Evolutionary conservation across 495 filamentous ascomycete species (phyloP).

Genomic region (Bacidia gigantensis): DNA sequence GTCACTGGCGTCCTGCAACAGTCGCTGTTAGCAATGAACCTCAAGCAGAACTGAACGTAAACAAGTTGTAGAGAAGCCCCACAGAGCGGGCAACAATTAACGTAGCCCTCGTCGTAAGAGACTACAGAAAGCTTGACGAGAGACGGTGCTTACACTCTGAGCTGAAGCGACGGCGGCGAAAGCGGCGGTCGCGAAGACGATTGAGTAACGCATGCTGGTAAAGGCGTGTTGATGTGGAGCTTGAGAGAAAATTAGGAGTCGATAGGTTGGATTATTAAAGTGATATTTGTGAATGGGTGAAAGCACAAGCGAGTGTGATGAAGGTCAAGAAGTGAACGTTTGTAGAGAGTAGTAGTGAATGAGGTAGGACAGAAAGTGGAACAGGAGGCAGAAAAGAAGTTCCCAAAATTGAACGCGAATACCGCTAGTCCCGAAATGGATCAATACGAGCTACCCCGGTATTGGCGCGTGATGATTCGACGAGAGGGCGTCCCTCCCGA

Average conservation of each 20-base stretch:
- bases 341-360: neutral
- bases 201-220: constrained; percentile 9
- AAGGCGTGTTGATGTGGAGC: neutral
- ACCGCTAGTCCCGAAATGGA: neutral
- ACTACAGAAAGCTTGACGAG: neutral
- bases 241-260: neutral
- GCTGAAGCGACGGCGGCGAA: constrained; percentile 5
- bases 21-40: neutral
- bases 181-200: constrained; percentile 5
- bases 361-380: no score
- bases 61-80: no score
- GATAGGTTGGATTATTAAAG: neutral
- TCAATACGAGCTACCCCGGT: neutral
- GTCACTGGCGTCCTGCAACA: neutral
- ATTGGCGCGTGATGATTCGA: neutral
- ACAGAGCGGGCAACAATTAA: neutral
- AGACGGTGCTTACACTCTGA: neutral
- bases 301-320: constrained; percentile 3
- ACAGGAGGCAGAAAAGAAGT: neutral
- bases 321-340: neutral
- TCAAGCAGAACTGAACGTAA: no score
- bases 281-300: neutral
- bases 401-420: neutral
- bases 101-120: neutral
- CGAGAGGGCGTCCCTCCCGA: neutral